Evolutionary conservation across 164 flowering plant species (phyloP), one percentile per base, ranked within the genome.

Genomic region (Warburgia ugandensis): DNA sequence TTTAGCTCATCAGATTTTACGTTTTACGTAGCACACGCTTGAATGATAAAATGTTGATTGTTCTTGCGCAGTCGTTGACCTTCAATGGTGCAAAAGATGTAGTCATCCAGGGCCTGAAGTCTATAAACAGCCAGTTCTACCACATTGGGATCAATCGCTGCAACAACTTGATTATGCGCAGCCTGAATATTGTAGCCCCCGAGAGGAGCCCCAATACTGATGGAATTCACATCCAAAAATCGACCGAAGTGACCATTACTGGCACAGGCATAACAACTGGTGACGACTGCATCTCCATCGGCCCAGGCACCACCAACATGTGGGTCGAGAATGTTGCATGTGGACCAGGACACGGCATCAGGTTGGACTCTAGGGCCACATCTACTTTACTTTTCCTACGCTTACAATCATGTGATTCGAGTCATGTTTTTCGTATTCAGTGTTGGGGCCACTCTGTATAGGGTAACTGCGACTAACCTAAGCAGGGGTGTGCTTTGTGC

Each of bases 151-250:
- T 80, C 35, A 48, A 65, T 33, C 5, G 56, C 0, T 58, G 79
- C 62, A 37, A 41, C 16, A 79, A 77, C 22, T 54, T 78, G 3
- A 45, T 3, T 2, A 3, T 68, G 26, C 36, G 29, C 17, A 46
- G 44, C n/a, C 50, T 71, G 35, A 61, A 12, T 25, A 29, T 71
- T 9, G n/a, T 33, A 2, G 72, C 75, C 10, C 63, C 75, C 0
- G 63, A 47, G 3, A 25, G 17, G 9, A 68, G 76, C 61, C 70
- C 69, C 5, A 72, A 72, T 70, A 68, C 70, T 5, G 76, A 72
- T 33, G 76, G 76, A 25, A 65, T 72, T 8, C 72, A 65, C 20
- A 44, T 72, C 6, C 59, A 56, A 22, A 6, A 16, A 10, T 63
- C 75, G 10, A 47, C 40, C 9, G 66, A 64, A 10, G 56, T 71